phyloP scores from a whole-genome alignment of 345 rosid species.

The Euclidium syriacum region DNA sequence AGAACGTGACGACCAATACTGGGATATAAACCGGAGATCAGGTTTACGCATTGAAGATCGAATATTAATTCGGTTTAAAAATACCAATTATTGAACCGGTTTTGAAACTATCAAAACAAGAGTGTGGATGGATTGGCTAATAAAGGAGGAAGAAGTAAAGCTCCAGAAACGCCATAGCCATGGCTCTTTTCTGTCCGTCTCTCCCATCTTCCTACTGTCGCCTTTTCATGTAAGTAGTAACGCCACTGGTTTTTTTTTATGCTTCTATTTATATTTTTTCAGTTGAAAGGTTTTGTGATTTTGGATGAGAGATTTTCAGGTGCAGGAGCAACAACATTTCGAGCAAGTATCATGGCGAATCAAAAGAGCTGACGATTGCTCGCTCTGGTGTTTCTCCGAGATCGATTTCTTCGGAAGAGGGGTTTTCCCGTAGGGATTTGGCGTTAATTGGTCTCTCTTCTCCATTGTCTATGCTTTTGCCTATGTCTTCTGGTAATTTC shows the following conservation, averaged over 20 bases:
- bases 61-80: not conserved
- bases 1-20: not conserved
- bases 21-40: not conserved
- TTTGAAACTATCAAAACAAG: not conserved
- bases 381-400: conserved; percentile 36
- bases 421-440: conserved; percentile 63
- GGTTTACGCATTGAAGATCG: not conserved
- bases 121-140: conserved; percentile 38
- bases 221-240: conserved; percentile 29
- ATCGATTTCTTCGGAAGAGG: conserved; percentile 22
- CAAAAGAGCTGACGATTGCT: conserved; percentile 24
- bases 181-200: conserved; percentile 46
- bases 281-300: not conserved
- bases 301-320: conserved; percentile 14
- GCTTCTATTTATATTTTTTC: not conserved
- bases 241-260: not conserved
- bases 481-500: conserved; percentile 41
- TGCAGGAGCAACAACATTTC: conserved; percentile 30
- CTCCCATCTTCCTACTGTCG: conserved; percentile 27
- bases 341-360: conserved; percentile 38
- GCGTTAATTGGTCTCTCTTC: conserved; percentile 58
- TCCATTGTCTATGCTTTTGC: conserved; percentile 44
- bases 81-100: not conserved
- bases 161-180: conserved; percentile 23
- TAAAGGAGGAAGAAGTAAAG: not conserved